Base-by-base conservation (phyloP, 768 basidiomycete species). In the Kwoniella pini region DNA sequence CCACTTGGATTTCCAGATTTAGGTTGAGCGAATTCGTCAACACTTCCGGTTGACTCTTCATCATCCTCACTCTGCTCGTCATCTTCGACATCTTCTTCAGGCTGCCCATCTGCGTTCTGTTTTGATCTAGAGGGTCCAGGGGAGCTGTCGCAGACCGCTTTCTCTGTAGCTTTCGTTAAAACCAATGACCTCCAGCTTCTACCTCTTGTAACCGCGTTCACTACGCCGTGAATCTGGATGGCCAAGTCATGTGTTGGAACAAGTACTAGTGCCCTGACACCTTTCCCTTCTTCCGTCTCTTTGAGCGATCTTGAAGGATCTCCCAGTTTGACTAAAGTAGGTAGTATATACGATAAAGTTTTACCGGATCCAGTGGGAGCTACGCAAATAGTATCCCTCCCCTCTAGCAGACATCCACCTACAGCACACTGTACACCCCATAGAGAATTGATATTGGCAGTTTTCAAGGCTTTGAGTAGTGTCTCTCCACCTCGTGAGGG, bases 291-390 rank as follows among this genome's bases (percentile, higher is more conserved):
- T 26, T 52, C 30, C 45, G 54, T 22, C 11, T 36, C 45, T n/a
- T 11, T 85, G 31, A 76, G 50, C 0, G 45, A 50, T 43, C 71
- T 50, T 15, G 64, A 62, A 2, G 79, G 77, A 46, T 76, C 65
- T 26, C 54, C 45, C 1, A 79, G 71, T 11, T 58, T 55, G 17
- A 80, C 81, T 60, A 98, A 83, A 22, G 91, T 82, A 0, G 96
- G 94, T 15, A 96, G 80, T 13, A 96, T 82, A 78, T 97, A 99
- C 0, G 93, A 85, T 5, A 97, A 82, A 0, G 96, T 99, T 81
- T 99, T 99, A 61, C 96, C 96, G 10, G 91, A 94, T 50, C 96
- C 96, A 4, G 96, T 99, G 0, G 96, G 96, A 0, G 96, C 96
- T 19, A 98, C 89, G 27, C 94, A 95, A 54, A 90, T 87, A 22